These are phyloP conservation scores for Beta corolliflora DNA, from an alignment of 179 eudicot genomes.

Conservation along the genomic window DNA sequence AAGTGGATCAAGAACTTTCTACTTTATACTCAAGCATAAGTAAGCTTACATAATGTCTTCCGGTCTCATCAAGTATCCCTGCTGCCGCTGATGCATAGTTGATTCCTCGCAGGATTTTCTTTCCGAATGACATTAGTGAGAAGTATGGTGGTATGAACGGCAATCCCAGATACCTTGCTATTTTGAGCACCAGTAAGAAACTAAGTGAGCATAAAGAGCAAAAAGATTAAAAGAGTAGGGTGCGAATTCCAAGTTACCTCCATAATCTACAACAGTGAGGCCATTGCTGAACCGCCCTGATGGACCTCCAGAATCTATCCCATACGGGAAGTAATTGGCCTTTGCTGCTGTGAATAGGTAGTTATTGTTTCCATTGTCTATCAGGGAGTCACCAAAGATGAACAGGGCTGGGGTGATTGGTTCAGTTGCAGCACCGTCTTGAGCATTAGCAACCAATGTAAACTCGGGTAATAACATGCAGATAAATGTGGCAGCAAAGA, in stretches of 20 bases:
- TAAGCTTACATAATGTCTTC: conserved; percentile 48
- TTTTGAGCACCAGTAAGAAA: neutral
- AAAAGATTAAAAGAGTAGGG: neutral
- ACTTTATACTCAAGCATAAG: neutral
- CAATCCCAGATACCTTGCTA: conserved; percentile 46
- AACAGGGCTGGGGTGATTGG: conserved; percentile 49
- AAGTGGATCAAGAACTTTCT: neutral
- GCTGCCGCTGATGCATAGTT: conserved; percentile 60
- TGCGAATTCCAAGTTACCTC: conserved; percentile 35
- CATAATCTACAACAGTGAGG: conserved; percentile 49
- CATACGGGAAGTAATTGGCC: conserved; percentile 50
- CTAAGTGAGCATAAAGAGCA: conserved; percentile 18
- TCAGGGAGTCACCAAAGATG: conserved; percentile 51
- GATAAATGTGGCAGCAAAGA: conserved; percentile 11
- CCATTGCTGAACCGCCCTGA: conserved; percentile 50
- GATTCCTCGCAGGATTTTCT: conserved; percentile 39
- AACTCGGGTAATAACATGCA: conserved; percentile 27
- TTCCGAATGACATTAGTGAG: conserved; percentile 29
- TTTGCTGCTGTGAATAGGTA: conserved; percentile 39
- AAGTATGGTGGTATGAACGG: conserved; percentile 44
- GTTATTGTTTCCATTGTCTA: conserved; percentile 51
- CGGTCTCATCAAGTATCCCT: conserved; percentile 51
- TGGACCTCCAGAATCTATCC: conserved; percentile 44
- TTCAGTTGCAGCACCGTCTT: conserved; percentile 28
- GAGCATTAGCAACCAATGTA: conserved; percentile 24